Base-by-base conservation (phyloP, 2,329 filamentous ascomycete species). In the Tolypocladium paradoxum region DNA sequence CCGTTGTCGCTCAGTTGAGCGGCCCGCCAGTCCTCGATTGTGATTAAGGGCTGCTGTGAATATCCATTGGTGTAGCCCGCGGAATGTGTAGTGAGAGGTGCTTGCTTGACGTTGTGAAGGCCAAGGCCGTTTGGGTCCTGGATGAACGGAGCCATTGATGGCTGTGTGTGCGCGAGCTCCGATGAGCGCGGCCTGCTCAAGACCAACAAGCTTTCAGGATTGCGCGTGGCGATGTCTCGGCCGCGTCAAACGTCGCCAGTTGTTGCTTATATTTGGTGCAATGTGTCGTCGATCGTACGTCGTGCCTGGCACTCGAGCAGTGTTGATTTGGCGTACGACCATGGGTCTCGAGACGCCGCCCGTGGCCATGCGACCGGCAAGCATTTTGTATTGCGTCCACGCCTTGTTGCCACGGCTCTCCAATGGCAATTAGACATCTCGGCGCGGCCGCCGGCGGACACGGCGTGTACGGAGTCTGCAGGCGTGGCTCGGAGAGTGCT, bases 11-110 rank as follows among this genome's bases (percentile, higher is more conserved):
- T 47, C 11, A 57, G 31, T 20, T 68, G 65, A 2, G 58, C 60
- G n/a, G 54, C 45, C 36, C 56, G 61, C 65, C 65, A 64, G 18
- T 64, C 59, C 2, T 52, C n/a, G 9, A 64, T 60, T 1, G 61
- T 62, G 31, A 63, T 37, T 2, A 20, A 36, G 7, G 45, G 43
- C 27, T 33, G 43, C 8, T 20, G 18, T 2, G 27, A n/a, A 11
- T 20, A 18, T 9, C 27, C 43, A 18, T 47, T 9, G 43, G 18
- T 14, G 43, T 14, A 3, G n/a, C 18, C 9, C 9, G 40, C 24
- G 27, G 18, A 7, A 4, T 47, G 43, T 14, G 43, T 33, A 14
- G 9, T 20, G 27, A 4, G 27, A 20, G 27, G 18, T n/a, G 18
- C 11, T 7, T 18, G 14, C 2, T 20, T 7, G 9, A 12, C 27